Conservation (phyloP, 2,329 filamentous ascomycete genomes). For the Penicillium sp. region DNA sequence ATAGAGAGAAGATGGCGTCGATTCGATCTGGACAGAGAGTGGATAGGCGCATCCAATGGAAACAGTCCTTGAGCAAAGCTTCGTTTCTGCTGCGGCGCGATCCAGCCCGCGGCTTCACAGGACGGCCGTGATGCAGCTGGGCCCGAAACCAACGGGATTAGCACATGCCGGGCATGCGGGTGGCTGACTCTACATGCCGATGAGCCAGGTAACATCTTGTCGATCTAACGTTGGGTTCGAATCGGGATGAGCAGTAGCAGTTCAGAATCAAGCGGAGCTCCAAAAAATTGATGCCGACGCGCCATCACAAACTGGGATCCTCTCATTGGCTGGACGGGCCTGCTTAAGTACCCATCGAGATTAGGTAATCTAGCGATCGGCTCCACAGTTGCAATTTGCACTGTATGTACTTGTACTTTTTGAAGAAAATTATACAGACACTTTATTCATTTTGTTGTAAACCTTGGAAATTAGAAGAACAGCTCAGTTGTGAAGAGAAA, state of each 20-base stretch:
- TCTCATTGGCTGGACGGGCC: slow-evolving; percentile 31
- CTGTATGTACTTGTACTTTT: no score
- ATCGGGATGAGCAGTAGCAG: slow-evolving; percentile 10
- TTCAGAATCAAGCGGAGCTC: slow-evolving; percentile 20
- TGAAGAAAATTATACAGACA: no score
- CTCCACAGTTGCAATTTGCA: slow-evolving; percentile 1
- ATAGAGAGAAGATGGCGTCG: neutral
- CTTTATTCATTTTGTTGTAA: no score
- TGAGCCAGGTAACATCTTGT: slow-evolving; percentile 41
- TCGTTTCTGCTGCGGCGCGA: slow-evolving; percentile 22
- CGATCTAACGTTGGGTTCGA: slow-evolving; percentile 15
- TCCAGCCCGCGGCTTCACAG: slow-evolving; percentile 28
- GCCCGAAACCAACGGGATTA: slow-evolving; percentile 26
- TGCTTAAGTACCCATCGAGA: neutral
- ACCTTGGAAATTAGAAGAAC: no score
- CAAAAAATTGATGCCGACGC: slow-evolving; percentile 35
- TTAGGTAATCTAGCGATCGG: neutral
- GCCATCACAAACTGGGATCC: slow-evolving; percentile 29
- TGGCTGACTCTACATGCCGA: slow-evolving; percentile 34
- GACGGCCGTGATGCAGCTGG: slow-evolving; percentile 29
- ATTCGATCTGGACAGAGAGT: neutral
- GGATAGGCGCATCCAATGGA: slow-evolving; percentile 1
- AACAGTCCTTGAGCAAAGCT: slow-evolving; percentile 13
- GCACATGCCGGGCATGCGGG: slow-evolving; percentile 31
- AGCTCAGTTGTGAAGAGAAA: no score